phyloP scores from a whole-genome alignment of 805 yeast genomes.

The Candida jianshihensis region DNA sequence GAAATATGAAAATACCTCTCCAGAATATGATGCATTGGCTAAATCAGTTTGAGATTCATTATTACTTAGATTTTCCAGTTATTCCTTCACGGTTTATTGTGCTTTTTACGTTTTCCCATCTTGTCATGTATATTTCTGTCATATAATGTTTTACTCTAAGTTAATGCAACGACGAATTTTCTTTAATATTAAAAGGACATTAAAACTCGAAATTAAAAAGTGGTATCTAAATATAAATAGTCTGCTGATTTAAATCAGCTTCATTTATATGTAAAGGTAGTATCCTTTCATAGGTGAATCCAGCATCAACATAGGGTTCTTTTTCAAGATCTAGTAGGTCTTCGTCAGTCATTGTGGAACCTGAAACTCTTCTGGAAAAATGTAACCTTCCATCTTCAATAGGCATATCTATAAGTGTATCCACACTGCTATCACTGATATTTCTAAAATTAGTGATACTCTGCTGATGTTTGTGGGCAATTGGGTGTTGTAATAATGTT shows the following conservation, averaged over 20 bases:
- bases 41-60: constrained; percentile 8
- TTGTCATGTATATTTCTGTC: neutral
- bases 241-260: neutral
- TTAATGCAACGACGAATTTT: no score
- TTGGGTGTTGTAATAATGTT: no score
- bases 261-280: constrained; percentile 8
- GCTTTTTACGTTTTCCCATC: no score
- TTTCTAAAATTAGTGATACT: constrained; percentile 13
- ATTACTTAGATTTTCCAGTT: no score
- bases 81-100: no score
- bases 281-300: constrained; percentile 19
- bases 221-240: neutral
- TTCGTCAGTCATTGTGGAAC: constrained; percentile 12
- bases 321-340: constrained; percentile 2
- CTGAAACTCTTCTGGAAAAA: constrained; percentile 10
- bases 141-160: no score
- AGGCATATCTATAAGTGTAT: constrained; percentile 13
- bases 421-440: constrained; percentile 13
- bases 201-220: no score
- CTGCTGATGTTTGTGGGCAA: constrained; percentile 5
- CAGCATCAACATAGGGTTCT: constrained; percentile 5
- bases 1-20: constrained; percentile 44
- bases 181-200: no score
- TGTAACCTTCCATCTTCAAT: no score
- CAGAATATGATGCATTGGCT: constrained; percentile 36